Conservation (phyloP, 2,329 filamentous ascomycete genomes). For the Daldinia sp. region DNA sequence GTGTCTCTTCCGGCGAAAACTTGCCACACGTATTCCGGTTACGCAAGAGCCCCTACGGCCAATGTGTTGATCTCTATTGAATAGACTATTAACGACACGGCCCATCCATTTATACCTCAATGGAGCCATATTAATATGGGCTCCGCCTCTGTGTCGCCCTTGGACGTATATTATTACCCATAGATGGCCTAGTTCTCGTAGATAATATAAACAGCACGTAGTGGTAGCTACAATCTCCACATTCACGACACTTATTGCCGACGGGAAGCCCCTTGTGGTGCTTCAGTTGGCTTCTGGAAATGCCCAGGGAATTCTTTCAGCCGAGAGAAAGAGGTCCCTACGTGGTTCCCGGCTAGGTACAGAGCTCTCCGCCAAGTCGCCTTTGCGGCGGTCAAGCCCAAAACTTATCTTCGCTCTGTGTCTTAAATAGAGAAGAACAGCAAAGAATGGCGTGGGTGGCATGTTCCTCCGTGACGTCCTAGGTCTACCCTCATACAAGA, state of each 20-base stretch:
- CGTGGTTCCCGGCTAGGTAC: constrained; percentile 48
- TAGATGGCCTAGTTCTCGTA: constrained; percentile 50
- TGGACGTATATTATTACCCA: constrained; percentile 52
- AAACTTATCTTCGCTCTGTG: constrained; percentile 36
- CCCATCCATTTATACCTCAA: constrained; percentile 22
- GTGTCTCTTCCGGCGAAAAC: constrained; percentile 16
- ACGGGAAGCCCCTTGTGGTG: constrained; percentile 36
- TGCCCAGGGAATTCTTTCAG: constrained; percentile 46
- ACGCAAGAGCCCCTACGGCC: constrained; percentile 14
- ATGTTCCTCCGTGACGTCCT: constrained; percentile 28
- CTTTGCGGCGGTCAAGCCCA: constrained; percentile 47
- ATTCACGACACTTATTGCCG: constrained; percentile 44
- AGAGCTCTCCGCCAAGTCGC: constrained; percentile 46
- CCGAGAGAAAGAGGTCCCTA: constrained; percentile 38
- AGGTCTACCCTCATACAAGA: constrained; percentile 35
- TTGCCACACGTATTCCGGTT: constrained; percentile 22
- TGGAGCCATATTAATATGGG: constrained; percentile 30
- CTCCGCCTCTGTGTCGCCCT: constrained; percentile 49
- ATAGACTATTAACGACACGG: constrained; percentile 10
- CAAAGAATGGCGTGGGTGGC: constrained; percentile 34
- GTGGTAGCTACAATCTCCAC: constrained; percentile 53
- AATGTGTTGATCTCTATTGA: constrained; percentile 27
- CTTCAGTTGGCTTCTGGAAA: constrained; percentile 52
- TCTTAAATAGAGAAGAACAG: constrained; percentile 37
- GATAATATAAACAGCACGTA: constrained; percentile 48